Base-by-base conservation (phyloP, 2,329 filamentous ascomycete genomes). In the Phoma sp. region DNA sequence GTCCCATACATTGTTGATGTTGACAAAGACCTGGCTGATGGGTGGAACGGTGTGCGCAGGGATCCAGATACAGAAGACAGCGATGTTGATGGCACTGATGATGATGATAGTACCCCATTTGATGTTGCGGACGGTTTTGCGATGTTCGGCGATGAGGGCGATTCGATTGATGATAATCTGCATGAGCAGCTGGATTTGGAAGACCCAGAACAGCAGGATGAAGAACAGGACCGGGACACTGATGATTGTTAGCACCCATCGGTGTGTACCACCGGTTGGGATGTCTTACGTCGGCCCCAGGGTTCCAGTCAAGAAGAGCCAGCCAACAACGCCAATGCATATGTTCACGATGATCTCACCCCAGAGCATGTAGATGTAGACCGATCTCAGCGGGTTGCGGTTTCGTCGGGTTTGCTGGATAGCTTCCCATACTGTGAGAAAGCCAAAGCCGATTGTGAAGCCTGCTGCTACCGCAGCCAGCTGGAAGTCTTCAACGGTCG, bases 151-250 rank as follows among this genome's bases (percentile, higher is more conserved):
- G 32, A 84, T 78, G 35, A 85, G 76, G 0, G 77, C 75, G 21
- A 84, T 80, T 48, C 82, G 77, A 60, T 84, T 84, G 65, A 84
- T 79, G 59, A 84, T 83, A 41, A 85, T 84, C 60, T 84, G 81
- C 71, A 84, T 77, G 1, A 84, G 62, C 1, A 83, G 70, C 55
- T 84, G 82, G 13, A 83, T 77, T 35, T 74, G 56, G 25, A 71
- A 70, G 1, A 71, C 67, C 71, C 71, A 74, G 35, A 64, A 67
- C 39, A 71, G 53, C 5, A 74, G 59, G 43, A 73, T 71, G 50
- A 68, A 71, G 61, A 73, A 73, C 3, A 74, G 53, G 5, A 71
- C 67, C 3, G 67, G 65, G 3, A 73, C 55, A 43, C 70, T 73
- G 37, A 27, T 19, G 1, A 25, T 25, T 25, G 43, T 60, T 24